Percentiles rank a stretch among this genome's conserved stretches.
These are phyloP conservation scores for Auricularia sp. DNA, from an alignment of 768 basidiomycete species.

Conservation along the genomic window DNA sequence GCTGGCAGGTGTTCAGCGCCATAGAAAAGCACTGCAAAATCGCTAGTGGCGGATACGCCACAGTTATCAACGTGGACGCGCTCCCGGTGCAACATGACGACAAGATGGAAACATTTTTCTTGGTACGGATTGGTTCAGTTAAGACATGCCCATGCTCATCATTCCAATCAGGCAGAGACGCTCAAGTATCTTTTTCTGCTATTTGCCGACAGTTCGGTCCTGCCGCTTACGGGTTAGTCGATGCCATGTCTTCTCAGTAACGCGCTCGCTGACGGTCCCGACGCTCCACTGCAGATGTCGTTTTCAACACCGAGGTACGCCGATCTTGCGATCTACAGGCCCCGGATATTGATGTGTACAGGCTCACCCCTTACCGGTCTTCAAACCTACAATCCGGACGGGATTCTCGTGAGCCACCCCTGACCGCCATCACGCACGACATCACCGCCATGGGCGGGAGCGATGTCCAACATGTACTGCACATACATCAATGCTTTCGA, in stretches of 20 bases:
- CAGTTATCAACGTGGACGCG: conserved; percentile 75
- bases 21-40: conserved; percentile 77
- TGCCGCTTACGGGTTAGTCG: conserved; percentile 65
- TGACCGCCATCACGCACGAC: too few species aligned
- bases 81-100: conserved; percentile 62
- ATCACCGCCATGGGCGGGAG: too few species aligned
- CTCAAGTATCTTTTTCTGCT: conserved; percentile 85
- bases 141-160: background rate
- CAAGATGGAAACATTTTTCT: conserved; percentile 92
- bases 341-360: conserved; percentile 14
- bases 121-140: conserved; percentile 37
- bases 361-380: conserved; percentile 67
- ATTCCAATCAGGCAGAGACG: conserved; percentile 61
- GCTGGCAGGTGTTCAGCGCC: conserved; percentile 83
- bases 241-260: too few species aligned
- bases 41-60: conserved; percentile 73
- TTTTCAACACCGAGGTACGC: conserved; percentile 85
- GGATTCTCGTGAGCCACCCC: conserved; percentile 29
- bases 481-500: too few species aligned
- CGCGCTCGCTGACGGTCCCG: background rate
- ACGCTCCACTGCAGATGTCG: conserved; percentile 43
- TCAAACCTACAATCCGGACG: conserved; percentile 41
- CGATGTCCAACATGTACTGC: too few species aligned
- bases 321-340: background rate
- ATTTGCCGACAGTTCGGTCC: conserved; percentile 62